These are phyloP conservation scores for Chaetomium fimeti DNA, from an alignment of 495 filamentous ascomycete species.

Conservation along the genomic window DNA sequence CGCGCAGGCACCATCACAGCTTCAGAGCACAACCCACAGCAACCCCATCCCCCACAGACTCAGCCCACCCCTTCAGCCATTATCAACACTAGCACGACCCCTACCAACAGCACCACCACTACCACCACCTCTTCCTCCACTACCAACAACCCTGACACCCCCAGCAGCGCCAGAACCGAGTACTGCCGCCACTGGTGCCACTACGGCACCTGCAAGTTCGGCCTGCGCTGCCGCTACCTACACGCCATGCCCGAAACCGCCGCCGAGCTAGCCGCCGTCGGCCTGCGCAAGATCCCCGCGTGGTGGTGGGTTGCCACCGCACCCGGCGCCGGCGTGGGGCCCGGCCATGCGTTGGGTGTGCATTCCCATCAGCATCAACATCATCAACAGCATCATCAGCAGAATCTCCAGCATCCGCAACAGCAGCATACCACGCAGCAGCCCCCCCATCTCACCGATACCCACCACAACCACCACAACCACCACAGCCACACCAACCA, in stretches of 20 bases:
- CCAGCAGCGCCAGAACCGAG: slow-evolving; percentile 11
- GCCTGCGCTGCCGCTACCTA: slow-evolving; percentile 40
- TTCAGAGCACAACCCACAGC: slow-evolving; percentile 2
- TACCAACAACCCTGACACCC: too few species aligned
- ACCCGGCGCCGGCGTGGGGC: neutral
- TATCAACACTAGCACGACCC: neutral
- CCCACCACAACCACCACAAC: neutral
- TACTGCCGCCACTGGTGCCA: slow-evolving; percentile 49
- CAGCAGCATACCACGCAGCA: neutral
- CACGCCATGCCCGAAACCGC: slow-evolving; percentile 44
- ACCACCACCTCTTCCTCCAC: neutral
- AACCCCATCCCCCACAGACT: too few species aligned
- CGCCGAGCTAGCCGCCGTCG: slow-evolving; percentile 39
- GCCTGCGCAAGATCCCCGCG: slow-evolving; percentile 36
- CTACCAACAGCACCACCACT: neutral
- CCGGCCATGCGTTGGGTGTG: too few species aligned
- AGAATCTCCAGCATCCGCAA: neutral
- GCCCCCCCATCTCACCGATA: neutral
- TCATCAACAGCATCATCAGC: neutral
- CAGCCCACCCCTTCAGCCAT: neutral
- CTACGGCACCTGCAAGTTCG: slow-evolving; percentile 47
- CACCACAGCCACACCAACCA: too few species aligned
- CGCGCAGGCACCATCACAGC: slow-evolving; percentile 3
- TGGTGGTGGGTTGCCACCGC: slow-evolving; percentile 32
- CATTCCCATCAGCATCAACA: neutral